Percentiles rank a stretch among this genome's conserved stretches.
These are phyloP conservation scores for Nicotiana knightiana DNA, from an alignment of 257 asterid genomes.

Conservation along the genomic window DNA sequence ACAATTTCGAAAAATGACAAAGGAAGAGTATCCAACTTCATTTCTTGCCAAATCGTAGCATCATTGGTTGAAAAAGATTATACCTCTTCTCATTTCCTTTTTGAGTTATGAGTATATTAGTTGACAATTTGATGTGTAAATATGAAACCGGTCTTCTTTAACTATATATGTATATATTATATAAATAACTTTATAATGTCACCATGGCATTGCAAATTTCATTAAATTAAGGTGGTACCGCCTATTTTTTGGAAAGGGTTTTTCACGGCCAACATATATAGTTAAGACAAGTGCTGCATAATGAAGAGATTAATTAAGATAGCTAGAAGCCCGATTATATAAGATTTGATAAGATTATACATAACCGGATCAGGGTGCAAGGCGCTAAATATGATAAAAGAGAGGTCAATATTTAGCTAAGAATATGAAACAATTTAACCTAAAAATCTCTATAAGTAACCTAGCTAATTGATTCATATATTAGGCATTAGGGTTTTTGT, in stretches of 20 bases:
- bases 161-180: neutral
- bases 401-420: neutral
- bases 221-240: neutral
- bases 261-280: no score
- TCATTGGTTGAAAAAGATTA: neutral
- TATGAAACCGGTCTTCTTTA: neutral
- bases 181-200: neutral
- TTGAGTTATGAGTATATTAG: neutral
- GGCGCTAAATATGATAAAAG: neutral
- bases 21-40: constrained; percentile 1
- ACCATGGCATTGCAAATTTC: neutral
- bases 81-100: neutral
- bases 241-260: neutral
- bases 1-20: constrained; percentile 10
- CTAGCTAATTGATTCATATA: neutral
- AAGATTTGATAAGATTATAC: no score
- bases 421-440: no score
- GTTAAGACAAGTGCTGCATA: no score
- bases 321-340: no score
- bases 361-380: neutral
- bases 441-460: neutral
- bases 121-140: neutral
- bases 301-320: no score
- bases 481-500: neutral
- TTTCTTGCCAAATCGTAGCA: constrained; percentile 12